phyloP scores from a whole-genome alignment of 192 early-diverging fungal genomes.

The Coemansia sp. region DNA sequence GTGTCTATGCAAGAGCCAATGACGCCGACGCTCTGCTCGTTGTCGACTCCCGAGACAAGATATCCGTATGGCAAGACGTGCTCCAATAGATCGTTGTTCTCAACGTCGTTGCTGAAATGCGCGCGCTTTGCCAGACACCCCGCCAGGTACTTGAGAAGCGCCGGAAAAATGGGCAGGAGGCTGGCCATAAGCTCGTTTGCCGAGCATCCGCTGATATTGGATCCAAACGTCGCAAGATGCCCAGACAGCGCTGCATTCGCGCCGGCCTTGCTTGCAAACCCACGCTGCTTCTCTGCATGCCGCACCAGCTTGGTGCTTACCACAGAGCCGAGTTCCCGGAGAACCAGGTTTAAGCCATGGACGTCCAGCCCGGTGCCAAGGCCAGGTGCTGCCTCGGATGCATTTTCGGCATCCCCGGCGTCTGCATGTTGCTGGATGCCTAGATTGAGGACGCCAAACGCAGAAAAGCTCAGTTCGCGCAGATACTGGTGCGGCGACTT shows the following conservation, averaged over 20 bases:
- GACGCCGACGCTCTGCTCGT: conserved; percentile 13
- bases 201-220: conserved; percentile 29
- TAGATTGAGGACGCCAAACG: conserved; percentile 23
- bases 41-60: conserved; percentile 10
- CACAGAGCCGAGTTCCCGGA: conserved; percentile 30
- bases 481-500: conserved; percentile 19
- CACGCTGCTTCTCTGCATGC: conserved; percentile 17
- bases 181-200: conserved; percentile 21
- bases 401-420: too few relatives aligned
- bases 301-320: conserved; percentile 31
- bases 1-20: conserved; percentile 26
- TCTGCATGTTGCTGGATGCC: not conserved
- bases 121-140: conserved; percentile 28
- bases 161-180: conserved; percentile 39
- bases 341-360: conserved; percentile 1
- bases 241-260: not conserved
- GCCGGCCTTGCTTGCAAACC: conserved; percentile 18
- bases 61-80: not conserved
- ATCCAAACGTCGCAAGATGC: conserved; percentile 38
- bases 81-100: not conserved
- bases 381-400: too few relatives aligned
- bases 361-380: not conserved
- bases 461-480: conserved; percentile 46
- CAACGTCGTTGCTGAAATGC: conserved; percentile 23
- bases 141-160: conserved; percentile 31